These are phyloP conservation scores for Globisporangium ultimum DNA, from an alignment of 352 stramenopile species.

Conservation along the genomic window DNA sequence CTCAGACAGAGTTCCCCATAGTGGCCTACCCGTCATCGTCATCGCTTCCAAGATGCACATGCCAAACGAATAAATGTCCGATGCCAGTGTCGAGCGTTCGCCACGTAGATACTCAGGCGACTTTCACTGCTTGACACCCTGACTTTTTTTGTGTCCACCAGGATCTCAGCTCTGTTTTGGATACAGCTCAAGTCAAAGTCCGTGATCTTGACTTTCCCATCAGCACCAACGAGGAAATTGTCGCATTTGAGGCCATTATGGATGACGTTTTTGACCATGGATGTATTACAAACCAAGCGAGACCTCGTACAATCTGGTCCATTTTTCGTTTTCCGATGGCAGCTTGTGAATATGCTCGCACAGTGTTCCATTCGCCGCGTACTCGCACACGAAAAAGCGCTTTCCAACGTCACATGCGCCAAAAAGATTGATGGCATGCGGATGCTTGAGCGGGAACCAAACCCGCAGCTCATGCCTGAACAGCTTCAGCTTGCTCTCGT, in stretches of 20 bases:
- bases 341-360: neutral
- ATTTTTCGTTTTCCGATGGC: neutral
- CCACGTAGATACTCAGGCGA: neutral
- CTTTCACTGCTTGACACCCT: conserved; percentile 3
- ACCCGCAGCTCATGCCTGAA: conserved; percentile 10
- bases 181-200: conserved; percentile 13
- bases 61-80: conserved; percentile 7
- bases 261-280: conserved; percentile 1
- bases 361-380: neutral
- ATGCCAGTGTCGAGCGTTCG: neutral
- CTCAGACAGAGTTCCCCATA: neutral
- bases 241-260: conserved; percentile 12
- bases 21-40: no score
- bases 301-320: neutral
- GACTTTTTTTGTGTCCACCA: neutral
- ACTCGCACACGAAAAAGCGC: conserved; percentile 6
- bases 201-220: conserved; percentile 1
- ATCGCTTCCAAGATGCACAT: conserved; percentile 12
- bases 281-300: conserved; percentile 1
- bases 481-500: neutral
- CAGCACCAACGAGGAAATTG: conserved; percentile 4
- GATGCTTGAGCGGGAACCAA: conserved; percentile 8
- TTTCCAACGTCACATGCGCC: conserved; percentile 4
- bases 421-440: conserved; percentile 8
- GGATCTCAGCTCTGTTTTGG: conserved; percentile 3